Conservation (phyloP, 2,329 filamentous ascomycete species). For the Penicillium decumbens region DNA sequence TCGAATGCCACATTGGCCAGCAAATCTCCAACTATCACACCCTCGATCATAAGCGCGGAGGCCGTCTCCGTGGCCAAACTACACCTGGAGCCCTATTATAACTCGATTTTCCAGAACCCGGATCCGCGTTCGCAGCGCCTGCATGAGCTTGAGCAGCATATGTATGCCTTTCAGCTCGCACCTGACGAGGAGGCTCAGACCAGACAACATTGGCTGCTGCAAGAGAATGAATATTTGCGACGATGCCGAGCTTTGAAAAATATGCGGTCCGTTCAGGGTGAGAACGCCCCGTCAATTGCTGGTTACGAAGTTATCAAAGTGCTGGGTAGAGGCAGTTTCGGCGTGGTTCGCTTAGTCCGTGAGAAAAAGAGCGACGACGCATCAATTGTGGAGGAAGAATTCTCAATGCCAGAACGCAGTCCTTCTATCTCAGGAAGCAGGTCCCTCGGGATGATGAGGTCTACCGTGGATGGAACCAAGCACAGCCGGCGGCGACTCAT, state of each 20-base stretch:
- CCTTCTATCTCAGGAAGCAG: background rate
- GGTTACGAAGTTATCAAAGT: slow-evolving; percentile 79
- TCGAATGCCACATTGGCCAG: background rate
- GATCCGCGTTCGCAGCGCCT: slow-evolving; percentile 59
- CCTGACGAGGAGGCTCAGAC: slow-evolving; percentile 53
- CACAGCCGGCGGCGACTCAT: slow-evolving; percentile 28
- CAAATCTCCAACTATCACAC: slow-evolving; percentile 10
- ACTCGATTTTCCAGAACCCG: slow-evolving; percentile 57
- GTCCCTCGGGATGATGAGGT: slow-evolving; percentile 9
- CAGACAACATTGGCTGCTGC: slow-evolving; percentile 57
- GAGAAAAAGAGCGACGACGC: slow-evolving; percentile 32
- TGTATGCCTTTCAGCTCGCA: slow-evolving; percentile 55
- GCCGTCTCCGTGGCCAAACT: slow-evolving; percentile 75
- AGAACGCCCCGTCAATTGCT: slow-evolving; percentile 51
- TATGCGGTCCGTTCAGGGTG: slow-evolving; percentile 43
- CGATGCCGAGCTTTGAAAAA: slow-evolving; percentile 66
- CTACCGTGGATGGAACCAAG: slow-evolving; percentile 19
- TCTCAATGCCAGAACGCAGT: background rate
- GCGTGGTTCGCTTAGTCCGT: slow-evolving; percentile 81
- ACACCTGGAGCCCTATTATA: slow-evolving; percentile 79
- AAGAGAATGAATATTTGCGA: slow-evolving; percentile 71
- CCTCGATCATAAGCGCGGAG: slow-evolving; percentile 62
- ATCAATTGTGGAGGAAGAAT: slow-evolving; percentile 11
- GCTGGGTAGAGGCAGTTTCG: slow-evolving; percentile 90
- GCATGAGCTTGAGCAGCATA: slow-evolving; percentile 58